Evolutionary conservation across 768 basidiomycete genomes (phyloP).

Genomic region (Pleurotus djamor): DNA sequence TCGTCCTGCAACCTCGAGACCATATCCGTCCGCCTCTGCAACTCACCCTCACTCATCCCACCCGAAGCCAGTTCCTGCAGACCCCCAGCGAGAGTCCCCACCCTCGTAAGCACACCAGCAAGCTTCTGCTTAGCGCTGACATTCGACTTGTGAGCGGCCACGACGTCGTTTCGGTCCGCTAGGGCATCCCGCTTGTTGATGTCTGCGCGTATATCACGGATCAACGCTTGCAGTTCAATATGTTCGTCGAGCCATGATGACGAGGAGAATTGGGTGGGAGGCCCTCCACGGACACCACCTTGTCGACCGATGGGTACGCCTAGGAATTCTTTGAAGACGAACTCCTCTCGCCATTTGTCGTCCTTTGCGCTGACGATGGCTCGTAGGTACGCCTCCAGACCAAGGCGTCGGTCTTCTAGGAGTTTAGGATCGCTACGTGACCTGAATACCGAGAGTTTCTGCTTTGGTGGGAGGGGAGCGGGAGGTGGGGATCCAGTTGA

Average conservation of each 20-base stretch:
- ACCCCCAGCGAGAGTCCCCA: conserved; percentile 68
- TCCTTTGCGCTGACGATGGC: conserved; percentile 84
- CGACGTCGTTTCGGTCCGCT: conserved; percentile 69
- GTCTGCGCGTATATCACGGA: conserved; percentile 82
- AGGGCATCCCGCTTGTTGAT: conserved; percentile 88
- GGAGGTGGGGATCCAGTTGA: conserved; percentile 84
- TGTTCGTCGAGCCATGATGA: conserved; percentile 92
- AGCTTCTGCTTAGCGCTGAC: conserved; percentile 86
- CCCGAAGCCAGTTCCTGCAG: conserved; percentile 60
- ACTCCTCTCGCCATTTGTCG: conserved; percentile 75
- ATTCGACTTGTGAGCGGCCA: conserved; percentile 73
- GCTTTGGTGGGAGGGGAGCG: conserved; percentile 80
- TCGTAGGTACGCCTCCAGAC: conserved; percentile 83
- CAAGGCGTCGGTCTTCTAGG: conserved; percentile 73
- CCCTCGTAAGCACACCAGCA: conserved; percentile 71
- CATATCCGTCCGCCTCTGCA: conserved; percentile 87
- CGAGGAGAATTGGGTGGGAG: conserved; percentile 58
- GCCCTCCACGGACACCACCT: conserved; percentile 22
- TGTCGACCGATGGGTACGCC: conserved; percentile 72
- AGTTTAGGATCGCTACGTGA: conserved; percentile 56
- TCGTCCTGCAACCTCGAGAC: conserved; percentile 87
- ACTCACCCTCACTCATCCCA: conserved; percentile 90
- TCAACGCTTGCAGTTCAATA: conserved; percentile 66
- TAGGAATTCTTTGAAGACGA: conserved; percentile 84
- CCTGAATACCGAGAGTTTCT: conserved; percentile 65